phyloP scores from a whole-genome alignment of 495 filamentous ascomycete species.

The Hypoxylon fragiforme region DNA sequence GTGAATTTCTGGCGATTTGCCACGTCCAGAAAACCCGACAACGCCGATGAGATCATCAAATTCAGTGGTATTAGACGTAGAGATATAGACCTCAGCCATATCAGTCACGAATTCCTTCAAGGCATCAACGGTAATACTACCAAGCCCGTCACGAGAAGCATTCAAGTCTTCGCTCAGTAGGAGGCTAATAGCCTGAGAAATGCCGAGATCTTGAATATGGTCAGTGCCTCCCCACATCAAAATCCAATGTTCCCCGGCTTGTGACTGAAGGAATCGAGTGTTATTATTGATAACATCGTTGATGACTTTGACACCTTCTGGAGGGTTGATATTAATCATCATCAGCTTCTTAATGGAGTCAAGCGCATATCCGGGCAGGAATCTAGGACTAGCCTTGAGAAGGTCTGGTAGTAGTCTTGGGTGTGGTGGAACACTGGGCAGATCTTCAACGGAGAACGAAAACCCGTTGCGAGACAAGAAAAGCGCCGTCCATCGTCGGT shows the following conservation, averaged over 20 bases:
- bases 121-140: background rate
- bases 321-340: slow-evolving; percentile 19
- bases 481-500: slow-evolving; percentile 35
- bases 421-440: slow-evolving; percentile 29
- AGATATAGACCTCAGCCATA: background rate
- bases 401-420: slow-evolving; percentile 9
- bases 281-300: slow-evolving; percentile 20
- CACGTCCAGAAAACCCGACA: background rate
- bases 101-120: background rate
- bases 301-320: slow-evolving; percentile 15
- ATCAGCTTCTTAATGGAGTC: slow-evolving; percentile 10
- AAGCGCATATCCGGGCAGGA: slow-evolving; percentile 19
- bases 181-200: background rate
- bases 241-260: slow-evolving; percentile 37
- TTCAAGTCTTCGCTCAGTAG: slow-evolving; percentile 1
- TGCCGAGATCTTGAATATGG: background rate
- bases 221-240: slow-evolving; percentile 9
- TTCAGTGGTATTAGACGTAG: background rate
- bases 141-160: background rate
- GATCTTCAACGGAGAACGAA: slow-evolving; percentile 8
- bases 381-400: slow-evolving; percentile 3
- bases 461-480: slow-evolving; percentile 33
- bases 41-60: background rate
- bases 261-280: slow-evolving; percentile 6
- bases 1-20: background rate